A percentile compares a stretch with the other conserved stretches of the same genome.
Evolutionary conservation across 148 eudicot species (phyloP).

Genomic region (Dysphania ambrosioides): DNA sequence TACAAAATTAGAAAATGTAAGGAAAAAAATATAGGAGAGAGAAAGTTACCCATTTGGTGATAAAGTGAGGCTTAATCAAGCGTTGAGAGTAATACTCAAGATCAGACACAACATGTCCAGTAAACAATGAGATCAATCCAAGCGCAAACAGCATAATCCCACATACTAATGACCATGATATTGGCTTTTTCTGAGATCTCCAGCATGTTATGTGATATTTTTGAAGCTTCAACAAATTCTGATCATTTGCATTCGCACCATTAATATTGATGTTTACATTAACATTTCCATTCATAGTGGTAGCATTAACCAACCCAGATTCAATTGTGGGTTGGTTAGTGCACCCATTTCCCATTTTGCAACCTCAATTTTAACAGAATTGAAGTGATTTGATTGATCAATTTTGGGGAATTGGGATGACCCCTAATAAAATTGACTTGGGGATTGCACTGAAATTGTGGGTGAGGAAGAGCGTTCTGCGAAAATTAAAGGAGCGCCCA

Average conservation of each 20-base stretch:
- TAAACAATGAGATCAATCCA: slow-evolving; percentile 84
- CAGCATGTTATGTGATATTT: slow-evolving; percentile 30
- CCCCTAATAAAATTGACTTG: slow-evolving; percentile 21
- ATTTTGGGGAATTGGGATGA: slow-evolving; percentile 1
- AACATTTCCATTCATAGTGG: slow-evolving; percentile 21
- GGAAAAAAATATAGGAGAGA: slow-evolving; percentile 3
- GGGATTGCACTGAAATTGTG: slow-evolving; percentile 24
- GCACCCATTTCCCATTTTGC: background rate
- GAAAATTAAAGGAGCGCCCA: slow-evolving; percentile 7
- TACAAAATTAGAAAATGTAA: background rate
- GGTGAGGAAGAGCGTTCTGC: background rate
- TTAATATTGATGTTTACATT: slow-evolving; percentile 11
- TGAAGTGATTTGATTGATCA: too few species aligned
- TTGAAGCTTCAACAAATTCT: slow-evolving; percentile 29
- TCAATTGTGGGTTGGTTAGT: background rate
- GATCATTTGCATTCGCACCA: slow-evolving; percentile 18
- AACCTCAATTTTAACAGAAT: background rate
- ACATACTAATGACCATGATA: slow-evolving; percentile 73
- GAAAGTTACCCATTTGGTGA: slow-evolving; percentile 46
- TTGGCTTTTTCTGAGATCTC: slow-evolving; percentile 41
- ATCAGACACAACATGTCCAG: slow-evolving; percentile 93
- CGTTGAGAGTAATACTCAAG: slow-evolving; percentile 88
- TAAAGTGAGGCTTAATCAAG: slow-evolving; percentile 52
- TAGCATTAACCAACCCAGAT: slow-evolving; percentile 14
- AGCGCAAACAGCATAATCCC: slow-evolving; percentile 76